Base-by-base conservation (phyloP, 2,329 filamentous ascomycete species). In the Sclerotinia sclerotiorum region DNA sequence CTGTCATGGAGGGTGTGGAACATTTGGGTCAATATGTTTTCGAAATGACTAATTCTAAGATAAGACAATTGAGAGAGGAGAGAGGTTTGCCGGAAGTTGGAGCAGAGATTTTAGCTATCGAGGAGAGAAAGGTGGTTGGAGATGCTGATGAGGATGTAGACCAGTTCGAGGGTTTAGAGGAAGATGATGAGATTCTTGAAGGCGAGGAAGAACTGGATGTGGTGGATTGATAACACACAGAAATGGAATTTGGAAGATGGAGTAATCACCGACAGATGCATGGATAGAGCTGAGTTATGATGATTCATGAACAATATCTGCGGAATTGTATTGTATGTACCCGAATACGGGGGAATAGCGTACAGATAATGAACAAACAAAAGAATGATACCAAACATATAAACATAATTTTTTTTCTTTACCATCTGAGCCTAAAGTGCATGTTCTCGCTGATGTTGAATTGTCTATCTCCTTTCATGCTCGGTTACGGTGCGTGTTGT, bases 21-120 rank as follows among this genome's bases (percentile, higher is more conserved):
- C 95, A 99, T 81, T 80, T 99, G 48, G 95, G 95, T 0, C 91
- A 97, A 80, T 99, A 97, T 79, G 94, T 99, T 29, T 97, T 88
- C 78, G 92, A 99, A 79, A 99, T 99, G 93, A 97, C 93, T 4
- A 87, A 90, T 46, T 68, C 76, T 13, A 78, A 76, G 54, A 73
- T 78, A 6, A 72, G 75, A 66, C 76, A 78, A 63, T 48, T 78
- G 21, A 73, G 74, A 58, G 72, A 73, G 32, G 72, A 77, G 66
- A 72, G 72, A 57, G 76, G 76, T 1, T 68, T 78, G 29, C 71
- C 72, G 7, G 46, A 63, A n/a, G 60, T 32, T 13, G 60, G 46
- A 63, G 60, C 46, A 13, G 60, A 63, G 15, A 11, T 42, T 13
- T 24, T 63, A 52, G 32, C 60, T 10, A 42, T 51, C 11, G 60